Conservation (phyloP, 805 yeast species). For the Lipomyces spencermartinsiae region DNA sequence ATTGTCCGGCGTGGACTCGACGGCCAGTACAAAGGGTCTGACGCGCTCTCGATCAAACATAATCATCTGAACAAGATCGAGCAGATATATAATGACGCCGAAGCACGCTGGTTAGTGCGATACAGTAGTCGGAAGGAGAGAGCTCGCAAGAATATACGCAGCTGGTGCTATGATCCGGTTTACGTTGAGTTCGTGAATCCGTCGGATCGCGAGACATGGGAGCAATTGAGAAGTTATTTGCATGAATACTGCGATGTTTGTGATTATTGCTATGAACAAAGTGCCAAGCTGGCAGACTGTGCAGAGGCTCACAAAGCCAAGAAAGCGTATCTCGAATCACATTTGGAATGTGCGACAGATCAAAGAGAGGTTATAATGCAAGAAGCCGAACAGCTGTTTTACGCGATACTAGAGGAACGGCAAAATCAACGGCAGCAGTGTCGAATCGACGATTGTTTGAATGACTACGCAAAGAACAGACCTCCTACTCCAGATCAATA, state of each 20-base stretch:
- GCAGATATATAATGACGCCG: neutral
- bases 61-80: neutral
- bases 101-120: neutral
- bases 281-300: constrained; percentile 7
- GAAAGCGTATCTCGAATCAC: neutral
- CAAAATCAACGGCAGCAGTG: neutral
- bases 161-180: constrained; percentile 3
- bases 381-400: neutral
- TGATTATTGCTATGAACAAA: constrained; percentile 13
- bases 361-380: neutral
- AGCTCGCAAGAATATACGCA: neutral
- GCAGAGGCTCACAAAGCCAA: constrained; percentile 6
- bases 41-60: neutral
- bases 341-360: neutral
- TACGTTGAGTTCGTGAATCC: neutral
- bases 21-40: neutral
- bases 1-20: constrained; percentile 15
- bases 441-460: neutral
- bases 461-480: constrained; percentile 8
- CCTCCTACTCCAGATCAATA: constrained; percentile 21
- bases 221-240: constrained; percentile 1
- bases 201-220: constrained; percentile 2
- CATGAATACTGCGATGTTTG: constrained; percentile 12
- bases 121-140: constrained; percentile 3
- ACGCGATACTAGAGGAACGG: neutral